These are phyloP conservation scores for Aspergillus pseudoviridinutans DNA, from an alignment of 2,329 filamentous ascomycete genomes.

Conservation along the genomic window DNA sequence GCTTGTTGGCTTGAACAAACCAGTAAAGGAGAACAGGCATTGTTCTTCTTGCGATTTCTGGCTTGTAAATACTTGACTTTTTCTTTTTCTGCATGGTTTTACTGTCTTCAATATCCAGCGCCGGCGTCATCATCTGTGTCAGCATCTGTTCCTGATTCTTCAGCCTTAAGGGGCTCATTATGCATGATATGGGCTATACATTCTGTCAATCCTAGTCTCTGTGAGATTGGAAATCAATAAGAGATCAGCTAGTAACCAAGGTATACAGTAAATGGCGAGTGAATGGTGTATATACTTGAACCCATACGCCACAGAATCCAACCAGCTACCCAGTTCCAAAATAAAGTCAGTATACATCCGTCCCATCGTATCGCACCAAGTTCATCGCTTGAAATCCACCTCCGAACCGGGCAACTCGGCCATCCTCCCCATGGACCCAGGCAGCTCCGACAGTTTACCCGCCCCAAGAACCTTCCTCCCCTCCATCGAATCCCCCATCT, in stretches of 20 bases:
- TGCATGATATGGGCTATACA: background rate
- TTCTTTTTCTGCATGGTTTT: background rate
- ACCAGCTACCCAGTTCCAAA: background rate
- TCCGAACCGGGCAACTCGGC: constrained; percentile 3
- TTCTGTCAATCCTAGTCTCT: background rate
- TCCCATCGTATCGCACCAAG: too few species aligned
- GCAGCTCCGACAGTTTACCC: background rate
- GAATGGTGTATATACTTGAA: too few species aligned
- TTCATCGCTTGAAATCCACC: background rate
- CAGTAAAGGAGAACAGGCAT: background rate
- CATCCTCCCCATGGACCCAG: background rate
- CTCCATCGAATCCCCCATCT: constrained; percentile 2
- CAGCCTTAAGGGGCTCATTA: background rate
- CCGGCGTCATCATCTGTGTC: constrained; percentile 1
- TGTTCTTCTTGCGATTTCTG: background rate
- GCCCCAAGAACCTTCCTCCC: background rate
- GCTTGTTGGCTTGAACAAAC: background rate
- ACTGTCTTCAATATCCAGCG: constrained; percentile 3
- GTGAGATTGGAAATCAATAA: background rate
- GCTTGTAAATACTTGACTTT: background rate
- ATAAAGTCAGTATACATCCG: background rate
- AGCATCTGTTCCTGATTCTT: background rate
- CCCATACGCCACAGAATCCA: too few species aligned
- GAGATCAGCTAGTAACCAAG: background rate
- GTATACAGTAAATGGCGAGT: background rate